phyloP scores from a whole-genome alignment of 2,329 filamentous ascomycete genomes.

The Thermomyces lanuginosus region DNA sequence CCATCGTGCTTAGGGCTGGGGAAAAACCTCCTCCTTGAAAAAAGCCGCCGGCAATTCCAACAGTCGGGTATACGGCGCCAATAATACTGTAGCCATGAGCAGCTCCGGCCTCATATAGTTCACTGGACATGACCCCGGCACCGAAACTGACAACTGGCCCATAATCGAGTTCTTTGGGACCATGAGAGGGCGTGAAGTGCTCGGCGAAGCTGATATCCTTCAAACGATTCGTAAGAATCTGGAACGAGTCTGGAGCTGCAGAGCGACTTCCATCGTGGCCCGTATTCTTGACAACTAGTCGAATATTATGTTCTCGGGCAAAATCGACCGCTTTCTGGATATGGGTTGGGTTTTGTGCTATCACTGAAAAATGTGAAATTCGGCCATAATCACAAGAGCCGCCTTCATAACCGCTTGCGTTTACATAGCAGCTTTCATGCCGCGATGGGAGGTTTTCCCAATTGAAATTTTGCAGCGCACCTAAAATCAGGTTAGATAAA shows the following conservation, averaged over 20 bases:
- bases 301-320: conserved; percentile 17
- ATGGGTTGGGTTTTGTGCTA: conserved; percentile 16
- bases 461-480: conserved; percentile 22
- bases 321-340: conserved; percentile 26
- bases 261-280: conserved; percentile 32
- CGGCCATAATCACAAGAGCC: conserved; percentile 19
- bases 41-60: conserved; percentile 42
- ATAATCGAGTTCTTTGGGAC: background rate
- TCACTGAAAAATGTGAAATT: conserved; percentile 22
- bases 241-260: conserved; percentile 17
- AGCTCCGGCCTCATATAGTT: conserved; percentile 1
- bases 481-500: no score
- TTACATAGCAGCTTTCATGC: conserved; percentile 23
- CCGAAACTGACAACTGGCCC: conserved; percentile 1
- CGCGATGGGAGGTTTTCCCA: conserved; percentile 24
- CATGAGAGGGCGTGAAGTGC: background rate
- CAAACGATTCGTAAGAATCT: conserved; percentile 21
- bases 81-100: conserved; percentile 25
- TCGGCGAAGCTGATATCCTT: conserved; percentile 6
- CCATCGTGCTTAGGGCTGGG: conserved; percentile 17
- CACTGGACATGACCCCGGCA: background rate
- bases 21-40: conserved; percentile 43
- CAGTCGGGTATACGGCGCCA: conserved; percentile 24
- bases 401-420: conserved; percentile 7
- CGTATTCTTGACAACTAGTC: conserved; percentile 35